Percentiles rank a stretch among this genome's conserved stretches.
Conservation (phyloP, 805 yeast genomes). For the Candida stauntonica region DNA sequence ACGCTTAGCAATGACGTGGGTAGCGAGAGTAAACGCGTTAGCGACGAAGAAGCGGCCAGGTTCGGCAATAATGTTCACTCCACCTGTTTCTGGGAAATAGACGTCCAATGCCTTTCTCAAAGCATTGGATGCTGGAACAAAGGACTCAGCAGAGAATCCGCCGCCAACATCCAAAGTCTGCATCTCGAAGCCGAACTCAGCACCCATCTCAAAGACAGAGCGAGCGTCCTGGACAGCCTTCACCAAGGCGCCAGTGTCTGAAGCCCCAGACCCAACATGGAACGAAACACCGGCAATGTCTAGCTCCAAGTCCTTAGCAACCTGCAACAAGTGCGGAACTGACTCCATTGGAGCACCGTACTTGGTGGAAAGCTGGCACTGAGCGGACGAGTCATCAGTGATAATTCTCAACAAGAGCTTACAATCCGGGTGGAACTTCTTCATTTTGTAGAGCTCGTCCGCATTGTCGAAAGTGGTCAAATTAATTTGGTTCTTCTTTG, state of each 20-base stretch:
- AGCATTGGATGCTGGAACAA: constrained; percentile 52
- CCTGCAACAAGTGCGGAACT: constrained; percentile 50
- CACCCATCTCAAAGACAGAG: constrained; percentile 58
- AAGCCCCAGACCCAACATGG: constrained; percentile 94
- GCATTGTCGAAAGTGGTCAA: constrained; percentile 87
- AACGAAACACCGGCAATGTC: constrained; percentile 83
- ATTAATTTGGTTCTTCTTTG: constrained; percentile 49
- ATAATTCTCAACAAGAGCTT: constrained; percentile 72
- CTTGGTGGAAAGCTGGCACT: constrained; percentile 81
- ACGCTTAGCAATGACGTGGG: constrained; percentile 84
- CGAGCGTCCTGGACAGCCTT: constrained; percentile 73
- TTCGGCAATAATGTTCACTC: constrained; percentile 71
- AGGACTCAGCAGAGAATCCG: constrained; percentile 70
- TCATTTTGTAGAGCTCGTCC: constrained; percentile 76
- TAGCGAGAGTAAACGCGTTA: constrained; percentile 77
- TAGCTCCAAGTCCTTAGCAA: constrained; percentile 59
- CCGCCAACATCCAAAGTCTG: constrained; percentile 84
- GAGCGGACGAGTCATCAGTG: constrained; percentile 86
- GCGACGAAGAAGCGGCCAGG: constrained; percentile 92
- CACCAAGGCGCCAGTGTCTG: constrained; percentile 59
- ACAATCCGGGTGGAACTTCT: constrained; percentile 62
- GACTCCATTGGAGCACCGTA: constrained; percentile 72
- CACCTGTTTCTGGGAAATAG: constrained; percentile 48
- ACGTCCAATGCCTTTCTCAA: constrained; percentile 51
- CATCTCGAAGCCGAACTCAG: constrained; percentile 43